These are phyloP conservation scores for Debaryomycetaceae sp. DNA, from an alignment of 1,139 yeast genomes.

Conservation along the genomic window DNA sequence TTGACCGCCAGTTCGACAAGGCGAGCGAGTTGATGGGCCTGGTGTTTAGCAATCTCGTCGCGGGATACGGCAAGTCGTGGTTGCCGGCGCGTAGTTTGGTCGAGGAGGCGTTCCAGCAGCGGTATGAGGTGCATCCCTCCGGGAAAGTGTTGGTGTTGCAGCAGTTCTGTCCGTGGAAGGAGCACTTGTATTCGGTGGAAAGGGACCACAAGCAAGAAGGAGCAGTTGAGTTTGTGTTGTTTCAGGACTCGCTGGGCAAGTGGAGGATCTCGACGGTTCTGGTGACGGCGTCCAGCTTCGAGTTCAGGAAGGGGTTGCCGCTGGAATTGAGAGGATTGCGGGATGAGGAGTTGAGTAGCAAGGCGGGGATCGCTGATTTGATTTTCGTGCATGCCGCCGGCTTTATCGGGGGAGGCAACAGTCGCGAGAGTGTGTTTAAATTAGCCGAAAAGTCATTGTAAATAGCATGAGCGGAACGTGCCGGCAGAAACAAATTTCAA, in stretches of 20 bases:
- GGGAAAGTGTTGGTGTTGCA: conserved; percentile 69
- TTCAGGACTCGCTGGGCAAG: conserved; percentile 56
- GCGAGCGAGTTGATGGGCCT: conserved; percentile 80
- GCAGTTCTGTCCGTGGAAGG: conserved; percentile 89
- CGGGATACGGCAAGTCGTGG: conserved; percentile 78
- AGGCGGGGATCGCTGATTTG: conserved; percentile 74
- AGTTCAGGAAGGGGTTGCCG: conserved; percentile 78
- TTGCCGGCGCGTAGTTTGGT: conserved; percentile 81
- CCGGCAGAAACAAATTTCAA: too few relatives aligned
- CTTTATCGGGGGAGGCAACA: conserved; percentile 88
- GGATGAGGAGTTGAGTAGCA: conserved; percentile 65
- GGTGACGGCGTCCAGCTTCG: conserved; percentile 61
- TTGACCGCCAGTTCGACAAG: conserved; percentile 52
- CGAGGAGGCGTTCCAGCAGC: conserved; percentile 47
- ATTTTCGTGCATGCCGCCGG: conserved; percentile 95
- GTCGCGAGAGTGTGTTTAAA: conserved; percentile 65
- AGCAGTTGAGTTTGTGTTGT: conserved; percentile 63
- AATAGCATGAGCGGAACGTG: too few relatives aligned
- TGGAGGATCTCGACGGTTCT: conserved; percentile 95
- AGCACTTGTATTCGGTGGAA: conserved; percentile 72
- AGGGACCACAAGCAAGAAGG: conserved; percentile 45
- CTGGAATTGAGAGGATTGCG: conserved; percentile 90
- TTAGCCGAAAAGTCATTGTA: conserved; percentile 43
- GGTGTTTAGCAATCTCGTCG: conserved; percentile 58
- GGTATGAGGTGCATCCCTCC: conserved; percentile 44